Evolutionary conservation across 2,329 filamentous ascomycete genomes (phyloP).

Genomic region (Fusarium austroafricanum): DNA sequence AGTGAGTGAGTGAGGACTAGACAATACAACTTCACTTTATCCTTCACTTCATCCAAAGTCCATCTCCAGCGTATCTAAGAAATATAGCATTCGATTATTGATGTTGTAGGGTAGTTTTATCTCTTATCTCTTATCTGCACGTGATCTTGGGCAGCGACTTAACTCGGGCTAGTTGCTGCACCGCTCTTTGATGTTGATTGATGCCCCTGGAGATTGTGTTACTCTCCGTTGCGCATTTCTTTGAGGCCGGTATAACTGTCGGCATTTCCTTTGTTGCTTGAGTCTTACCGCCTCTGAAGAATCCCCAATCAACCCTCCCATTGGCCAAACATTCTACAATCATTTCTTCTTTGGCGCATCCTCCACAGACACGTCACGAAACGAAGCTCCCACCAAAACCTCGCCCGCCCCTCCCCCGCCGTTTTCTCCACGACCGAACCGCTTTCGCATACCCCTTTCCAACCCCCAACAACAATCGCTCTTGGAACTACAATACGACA

Average conservation of each 20-base stretch:
- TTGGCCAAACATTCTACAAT: constrained; percentile 15
- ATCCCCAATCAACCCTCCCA: neutral
- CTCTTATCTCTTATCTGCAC: neutral
- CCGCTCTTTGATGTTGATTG: constrained; percentile 34
- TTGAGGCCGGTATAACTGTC: constrained; percentile 13
- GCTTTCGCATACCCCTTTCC: constrained; percentile 19
- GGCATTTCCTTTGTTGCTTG: constrained; percentile 32
- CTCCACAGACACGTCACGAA: constrained; percentile 40
- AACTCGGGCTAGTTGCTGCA: constrained; percentile 29
- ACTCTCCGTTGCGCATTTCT: constrained; percentile 30
- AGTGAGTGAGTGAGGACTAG: neutral
- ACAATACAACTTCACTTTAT: neutral
- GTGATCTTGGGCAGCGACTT: constrained; percentile 20
- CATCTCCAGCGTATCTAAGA: neutral
- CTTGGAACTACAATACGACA: constrained; percentile 1
- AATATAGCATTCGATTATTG: neutral
- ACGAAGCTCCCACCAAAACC: constrained; percentile 40
- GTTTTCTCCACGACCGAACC: constrained; percentile 36
- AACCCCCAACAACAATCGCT: neutral
- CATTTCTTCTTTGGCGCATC: constrained; percentile 25
- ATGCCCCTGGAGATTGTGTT: constrained; percentile 37
- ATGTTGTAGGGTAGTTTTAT: neutral
- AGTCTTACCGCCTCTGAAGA: constrained; percentile 15
- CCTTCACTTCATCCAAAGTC: too few relatives aligned
- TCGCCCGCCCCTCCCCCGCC: constrained; percentile 39